Conservation (phyloP, 805 yeast species). For the Pichia nanzhaoensis region DNA sequence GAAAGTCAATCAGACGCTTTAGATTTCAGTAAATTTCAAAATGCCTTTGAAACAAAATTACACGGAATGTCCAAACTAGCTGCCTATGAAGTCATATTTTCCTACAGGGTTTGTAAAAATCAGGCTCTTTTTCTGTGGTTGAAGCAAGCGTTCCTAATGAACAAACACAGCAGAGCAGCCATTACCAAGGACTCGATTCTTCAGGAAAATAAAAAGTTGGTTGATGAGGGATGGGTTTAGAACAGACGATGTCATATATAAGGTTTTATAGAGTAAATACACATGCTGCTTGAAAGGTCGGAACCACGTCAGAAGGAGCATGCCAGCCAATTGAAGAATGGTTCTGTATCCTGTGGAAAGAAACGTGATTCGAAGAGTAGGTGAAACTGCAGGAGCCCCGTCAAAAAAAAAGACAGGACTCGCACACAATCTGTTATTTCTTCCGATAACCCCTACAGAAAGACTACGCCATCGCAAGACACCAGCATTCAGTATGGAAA, state of each 20-base stretch:
- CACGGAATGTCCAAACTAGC: constrained; percentile 17
- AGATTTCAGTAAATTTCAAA: constrained; percentile 17
- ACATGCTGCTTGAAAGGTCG: too few species aligned
- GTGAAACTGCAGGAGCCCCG: too few species aligned
- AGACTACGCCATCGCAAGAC: too few species aligned
- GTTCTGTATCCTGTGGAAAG: too few species aligned
- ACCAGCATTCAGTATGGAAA: background rate
- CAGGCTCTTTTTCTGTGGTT: constrained; percentile 25
- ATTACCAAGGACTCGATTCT: constrained; percentile 7
- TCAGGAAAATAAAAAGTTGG: background rate
- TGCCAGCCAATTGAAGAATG: too few species aligned
- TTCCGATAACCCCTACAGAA: too few species aligned
- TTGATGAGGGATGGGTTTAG: constrained; percentile 9
- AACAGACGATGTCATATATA: too few species aligned
- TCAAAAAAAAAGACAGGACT: too few species aligned
- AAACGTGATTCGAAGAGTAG: too few species aligned
- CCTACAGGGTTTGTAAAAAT: constrained; percentile 25
- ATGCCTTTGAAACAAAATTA: constrained; percentile 15
- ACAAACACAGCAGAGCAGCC: constrained; percentile 16
- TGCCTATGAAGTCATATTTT: constrained; percentile 29
- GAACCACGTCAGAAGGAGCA: too few species aligned
- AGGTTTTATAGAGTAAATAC: background rate
- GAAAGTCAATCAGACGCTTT: constrained; percentile 19
- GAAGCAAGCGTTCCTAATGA: constrained; percentile 18
- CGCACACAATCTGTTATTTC: too few species aligned